Evolutionary conservation across 768 basidiomycete genomes (phyloP), one percentile per base, ranked within the genome.

Genomic region (Pleurotus eryngii): DNA sequence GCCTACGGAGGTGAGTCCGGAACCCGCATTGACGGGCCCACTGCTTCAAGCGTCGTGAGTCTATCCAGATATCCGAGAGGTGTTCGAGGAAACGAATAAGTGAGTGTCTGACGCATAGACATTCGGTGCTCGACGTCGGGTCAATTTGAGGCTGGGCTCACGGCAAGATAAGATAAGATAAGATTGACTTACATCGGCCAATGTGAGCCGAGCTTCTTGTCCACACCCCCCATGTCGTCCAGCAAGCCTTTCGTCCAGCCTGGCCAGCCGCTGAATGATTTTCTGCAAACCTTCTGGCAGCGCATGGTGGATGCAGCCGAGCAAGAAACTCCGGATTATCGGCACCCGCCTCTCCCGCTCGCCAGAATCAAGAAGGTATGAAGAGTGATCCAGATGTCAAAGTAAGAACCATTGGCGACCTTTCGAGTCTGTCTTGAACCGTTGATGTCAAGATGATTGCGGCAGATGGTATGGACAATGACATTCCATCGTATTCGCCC

Each of bases 331-430:
- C 90, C 90, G 22, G 94, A 95, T 72, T 92, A 90, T 63, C 77
- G 89, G 54, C 92, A 95, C 66, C 92, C 91, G 1, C 87, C 91
- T 5, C 76, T 98, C 9, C 96, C 96, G 3, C 76, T 99, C 27
- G 97, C 97, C 15, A 78, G 97, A 68, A 97, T 98, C 66, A 98
- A 98, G 80, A 98, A 98, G 71, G 96, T 98, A 97, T 98, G 92
- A 98, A 98, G 80, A 95, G 90, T 70, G 94, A 95, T 74, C 92
- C 93, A 3, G 93, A 95, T 64, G 93, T 98, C 61, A 95, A 95
- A 83, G 94, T 96, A 68, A 67, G 84, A 43, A n/a, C 40, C 35
- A 26, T 15, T 45, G 39, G 56, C 54, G 49, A 40, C 60, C 54
- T 55, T 24, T 40, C 56, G 42, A 51, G 58, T 54, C 15, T 38